Evolutionary conservation across 2,329 filamentous ascomycete genomes (phyloP).

Genomic region (Diaporthe longicolla): DNA sequence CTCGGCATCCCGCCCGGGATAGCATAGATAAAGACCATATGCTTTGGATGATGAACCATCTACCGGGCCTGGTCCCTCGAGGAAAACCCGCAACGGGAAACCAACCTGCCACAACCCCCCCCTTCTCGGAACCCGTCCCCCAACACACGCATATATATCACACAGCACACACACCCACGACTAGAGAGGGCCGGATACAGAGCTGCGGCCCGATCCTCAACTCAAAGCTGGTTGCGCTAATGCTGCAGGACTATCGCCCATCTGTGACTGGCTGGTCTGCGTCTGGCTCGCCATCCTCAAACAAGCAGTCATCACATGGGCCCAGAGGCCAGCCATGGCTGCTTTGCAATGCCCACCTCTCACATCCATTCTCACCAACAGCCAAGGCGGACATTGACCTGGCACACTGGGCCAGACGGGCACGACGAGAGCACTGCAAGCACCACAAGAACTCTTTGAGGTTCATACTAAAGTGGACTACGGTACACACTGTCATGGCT

Average conservation of each 20-base stretch:
- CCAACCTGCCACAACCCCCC: too few species aligned
- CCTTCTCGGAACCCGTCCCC: too few species aligned
- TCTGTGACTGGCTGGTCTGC: not conserved
- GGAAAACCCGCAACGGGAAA: too few species aligned
- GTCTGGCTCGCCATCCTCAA: too few species aligned
- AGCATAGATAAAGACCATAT: not conserved
- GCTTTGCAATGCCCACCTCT: not conserved
- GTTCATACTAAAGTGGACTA: too few species aligned
- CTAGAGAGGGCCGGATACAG: not conserved
- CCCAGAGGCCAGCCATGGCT: not conserved
- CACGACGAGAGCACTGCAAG: not conserved
- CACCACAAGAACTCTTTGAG: too few species aligned
- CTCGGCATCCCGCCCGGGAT: not conserved
- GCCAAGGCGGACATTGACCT: too few species aligned
- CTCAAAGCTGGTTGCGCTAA: not conserved
- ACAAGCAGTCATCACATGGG: not conserved
- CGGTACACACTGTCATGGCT: too few species aligned
- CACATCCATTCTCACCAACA: not conserved
- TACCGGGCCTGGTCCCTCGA: not conserved
- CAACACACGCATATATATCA: too few species aligned
- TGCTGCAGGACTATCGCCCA: constrained; percentile 20
- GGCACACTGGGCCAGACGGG: too few species aligned
- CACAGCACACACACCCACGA: too few species aligned
- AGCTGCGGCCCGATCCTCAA: constrained; percentile 22
- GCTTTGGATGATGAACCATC: not conserved